A percentile compares a stretch with the other conserved stretches of the same genome.
These are phyloP conservation scores for Gigaspora rosea DNA, from an alignment of 192 early-diverging fungal species.

Conservation along the genomic window DNA sequence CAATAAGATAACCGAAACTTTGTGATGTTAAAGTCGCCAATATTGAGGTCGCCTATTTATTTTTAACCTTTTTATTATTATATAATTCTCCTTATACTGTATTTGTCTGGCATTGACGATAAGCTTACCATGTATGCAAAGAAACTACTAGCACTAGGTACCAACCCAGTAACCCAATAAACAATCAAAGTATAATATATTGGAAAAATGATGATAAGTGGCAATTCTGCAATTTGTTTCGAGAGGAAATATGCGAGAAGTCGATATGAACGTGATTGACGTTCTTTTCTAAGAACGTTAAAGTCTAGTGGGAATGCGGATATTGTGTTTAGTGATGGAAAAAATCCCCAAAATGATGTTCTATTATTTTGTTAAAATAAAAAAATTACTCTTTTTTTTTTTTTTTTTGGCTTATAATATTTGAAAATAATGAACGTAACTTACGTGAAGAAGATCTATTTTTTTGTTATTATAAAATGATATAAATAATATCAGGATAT, in stretches of 20 bases:
- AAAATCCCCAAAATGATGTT: constrained; percentile 13
- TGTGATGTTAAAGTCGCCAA: not conserved
- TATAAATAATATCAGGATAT: too few relatives aligned
- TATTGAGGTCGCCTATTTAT: not conserved
- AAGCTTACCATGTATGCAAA: not conserved
- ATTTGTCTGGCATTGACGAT: not conserved
- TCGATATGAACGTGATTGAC: constrained; percentile 25
- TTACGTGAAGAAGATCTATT: not conserved
- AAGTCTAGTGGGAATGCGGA: constrained; percentile 13
- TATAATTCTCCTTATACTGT: not conserved
- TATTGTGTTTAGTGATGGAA: not conserved
- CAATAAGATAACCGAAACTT: constrained; percentile 21
- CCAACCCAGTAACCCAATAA: constrained; percentile 10
- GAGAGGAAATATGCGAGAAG: constrained; percentile 2
- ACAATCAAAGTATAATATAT: not conserved
- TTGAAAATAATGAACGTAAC: not conserved
- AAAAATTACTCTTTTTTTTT: too few relatives aligned
- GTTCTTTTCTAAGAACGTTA: constrained; percentile 5
- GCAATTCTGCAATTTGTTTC: constrained; percentile 19
- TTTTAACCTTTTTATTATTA: not conserved
- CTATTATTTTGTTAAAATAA: not conserved
- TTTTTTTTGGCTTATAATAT: not conserved
- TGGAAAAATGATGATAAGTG: not conserved
- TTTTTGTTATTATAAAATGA: too few relatives aligned
- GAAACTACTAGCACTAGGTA: not conserved